Percentiles rank a stretch among this genome's conserved stretches.
phyloP scores from a whole-genome alignment of 2,329 filamentous ascomycete species.

The Sarocladiaceae sp. region DNA sequence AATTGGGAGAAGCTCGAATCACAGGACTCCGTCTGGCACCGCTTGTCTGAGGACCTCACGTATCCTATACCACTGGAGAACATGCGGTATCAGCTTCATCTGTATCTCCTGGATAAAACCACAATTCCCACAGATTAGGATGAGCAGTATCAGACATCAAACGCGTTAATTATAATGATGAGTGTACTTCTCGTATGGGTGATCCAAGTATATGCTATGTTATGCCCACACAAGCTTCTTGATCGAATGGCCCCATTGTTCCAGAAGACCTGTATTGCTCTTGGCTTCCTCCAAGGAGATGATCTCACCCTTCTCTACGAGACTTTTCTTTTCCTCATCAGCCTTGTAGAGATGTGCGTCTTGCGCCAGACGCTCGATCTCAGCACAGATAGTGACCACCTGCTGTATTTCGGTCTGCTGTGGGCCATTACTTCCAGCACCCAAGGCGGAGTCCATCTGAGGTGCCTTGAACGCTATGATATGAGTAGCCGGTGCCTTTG shows the following conservation, averaged over 20 bases:
- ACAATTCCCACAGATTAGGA: too few relatives aligned
- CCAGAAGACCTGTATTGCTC: constrained; percentile 79
- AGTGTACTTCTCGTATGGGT: constrained; percentile 8
- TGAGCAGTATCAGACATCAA: too few relatives aligned
- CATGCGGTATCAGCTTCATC: constrained; percentile 90
- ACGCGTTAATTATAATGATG: too few relatives aligned
- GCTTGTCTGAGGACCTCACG: constrained; percentile 59
- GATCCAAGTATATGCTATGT: constrained; percentile 13
- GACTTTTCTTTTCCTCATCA: constrained; percentile 37
- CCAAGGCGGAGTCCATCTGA: constrained; percentile 49
- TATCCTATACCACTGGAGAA: constrained; percentile 89
- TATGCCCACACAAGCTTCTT: constrained; percentile 89
- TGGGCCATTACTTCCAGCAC: constrained; percentile 44
- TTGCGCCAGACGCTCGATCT: constrained; percentile 67
- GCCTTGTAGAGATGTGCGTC: constrained; percentile 37
- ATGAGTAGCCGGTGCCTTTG: constrained; percentile 27
- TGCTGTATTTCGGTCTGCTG: constrained; percentile 51
- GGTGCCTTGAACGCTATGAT: constrained; percentile 53
- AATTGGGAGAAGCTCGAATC: constrained; percentile 72
- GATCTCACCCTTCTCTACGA: constrained; percentile 63
- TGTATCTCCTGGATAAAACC: constrained; percentile 58
- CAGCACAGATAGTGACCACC: constrained; percentile 63
- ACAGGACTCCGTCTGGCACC: constrained; percentile 82
- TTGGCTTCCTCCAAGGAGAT: constrained; percentile 82
- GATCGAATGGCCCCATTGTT: constrained; percentile 82